Evolutionary conservation across 2,329 filamentous ascomycete genomes (phyloP), one percentile per base, ranked within the genome.

Genomic region (Arthrobotrys iridis): DNA sequence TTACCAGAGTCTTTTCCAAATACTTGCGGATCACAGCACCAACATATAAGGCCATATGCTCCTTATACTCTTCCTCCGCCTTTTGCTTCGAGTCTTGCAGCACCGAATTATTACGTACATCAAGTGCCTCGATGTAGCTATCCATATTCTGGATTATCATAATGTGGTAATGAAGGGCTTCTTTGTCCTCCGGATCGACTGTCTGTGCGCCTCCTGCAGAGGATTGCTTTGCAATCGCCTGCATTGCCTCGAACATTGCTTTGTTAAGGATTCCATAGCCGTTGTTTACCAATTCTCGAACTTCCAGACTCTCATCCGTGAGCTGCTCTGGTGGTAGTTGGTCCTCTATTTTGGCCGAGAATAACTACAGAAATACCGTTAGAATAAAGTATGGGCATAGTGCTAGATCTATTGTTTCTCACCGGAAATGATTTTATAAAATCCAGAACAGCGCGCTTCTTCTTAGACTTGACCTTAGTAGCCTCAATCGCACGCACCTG

Each of bases 81-180:
- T 90, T 90, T 40, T 89, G 88, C 80, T 89, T 91, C 92, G 93
- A 97, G 78, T 92, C 89, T 74, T 92, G 89, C 3, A 98, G 86
- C 0, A 96, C 88, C 5, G 91, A 87, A 77, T 95, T 88, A 37
- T 87, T 86, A 15, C 88, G 87, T 13, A 90, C 84, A 78, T 96
- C 92, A 6, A 96, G 91, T 82, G 97, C 93, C 81, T 98, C 93
- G 8, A 95, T 85, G 83, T 96, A 98, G 82, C 97, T 93, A 81
- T 97, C 96, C 93, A 97, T 97, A 82, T 99, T 99, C 82, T 99
- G 94, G 78, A 99, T 98, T 63, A 98, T 86, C 33, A 98, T 86
- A 79, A 99, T 97, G 82, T 98, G 93, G 83, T 96, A 97, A 83
- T 98, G 98, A 75, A 99, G 87, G 3, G 93, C 92, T 82, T 97